Evolutionary conservation across 768 basidiomycete genomes (phyloP).

Genomic region (Rhodotorula graminis): DNA sequence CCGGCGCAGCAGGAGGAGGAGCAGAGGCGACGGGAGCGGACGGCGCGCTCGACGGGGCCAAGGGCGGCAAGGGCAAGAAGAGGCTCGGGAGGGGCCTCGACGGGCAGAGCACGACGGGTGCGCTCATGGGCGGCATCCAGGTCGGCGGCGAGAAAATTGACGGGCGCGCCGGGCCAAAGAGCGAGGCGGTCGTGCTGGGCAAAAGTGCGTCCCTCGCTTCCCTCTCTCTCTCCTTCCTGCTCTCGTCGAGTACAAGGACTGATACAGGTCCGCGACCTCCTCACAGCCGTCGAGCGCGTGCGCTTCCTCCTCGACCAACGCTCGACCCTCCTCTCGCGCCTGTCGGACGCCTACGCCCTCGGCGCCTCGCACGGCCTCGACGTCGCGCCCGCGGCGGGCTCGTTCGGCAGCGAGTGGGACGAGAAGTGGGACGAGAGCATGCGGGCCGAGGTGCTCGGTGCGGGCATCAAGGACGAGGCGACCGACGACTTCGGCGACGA

Average conservation of each 20-base stretch:
- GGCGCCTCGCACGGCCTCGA: constrained; percentile 44
- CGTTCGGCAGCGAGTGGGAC: constrained; percentile 58
- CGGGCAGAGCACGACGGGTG: constrained; percentile 44
- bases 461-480: background rate
- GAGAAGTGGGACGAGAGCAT: constrained; percentile 64
- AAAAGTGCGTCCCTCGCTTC: constrained; percentile 61
- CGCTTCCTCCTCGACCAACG: constrained; percentile 62
- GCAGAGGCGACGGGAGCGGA: background rate
- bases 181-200: constrained; percentile 79
- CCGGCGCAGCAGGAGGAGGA: constrained; percentile 8
- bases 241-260: background rate
- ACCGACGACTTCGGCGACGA: too few species aligned
- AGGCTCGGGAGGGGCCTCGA: constrained; percentile 42
- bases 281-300: constrained; percentile 78
- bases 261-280: background rate
- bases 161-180: constrained; percentile 80
- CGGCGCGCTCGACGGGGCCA: background rate
- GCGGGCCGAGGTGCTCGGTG: background rate
- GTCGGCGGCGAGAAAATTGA: constrained; percentile 63
- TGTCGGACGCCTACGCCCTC: constrained; percentile 52
- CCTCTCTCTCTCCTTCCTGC: background rate
- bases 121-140: constrained; percentile 45
- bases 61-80: constrained; percentile 36
- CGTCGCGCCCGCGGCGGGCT: background rate
- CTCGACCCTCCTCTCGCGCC: constrained; percentile 56